These are phyloP conservation scores for Phylloporus sp. DNA, from an alignment of 768 basidiomycete species.

Conservation along the genomic window DNA sequence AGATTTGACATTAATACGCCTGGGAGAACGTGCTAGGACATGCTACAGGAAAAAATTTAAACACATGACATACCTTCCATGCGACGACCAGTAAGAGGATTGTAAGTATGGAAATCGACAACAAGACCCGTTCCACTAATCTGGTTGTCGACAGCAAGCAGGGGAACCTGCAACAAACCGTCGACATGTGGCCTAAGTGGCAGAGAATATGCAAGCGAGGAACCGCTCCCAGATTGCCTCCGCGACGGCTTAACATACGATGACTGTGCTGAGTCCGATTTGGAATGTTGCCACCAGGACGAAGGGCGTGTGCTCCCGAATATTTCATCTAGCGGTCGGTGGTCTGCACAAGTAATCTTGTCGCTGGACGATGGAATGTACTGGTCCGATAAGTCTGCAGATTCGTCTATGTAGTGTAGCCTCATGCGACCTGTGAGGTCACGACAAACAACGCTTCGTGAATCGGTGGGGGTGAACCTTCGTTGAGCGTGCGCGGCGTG, in stretches of 20 bases:
- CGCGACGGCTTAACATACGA: slow-evolving; percentile 1
- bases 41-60: not conserved
- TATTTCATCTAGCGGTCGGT: slow-evolving; percentile 27
- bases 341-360: slow-evolving; percentile 26
- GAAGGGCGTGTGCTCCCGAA: slow-evolving; percentile 11
- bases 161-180: slow-evolving; percentile 19
- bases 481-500: not conserved
- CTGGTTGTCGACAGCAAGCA: slow-evolving; percentile 23
- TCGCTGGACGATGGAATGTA: slow-evolving; percentile 28
- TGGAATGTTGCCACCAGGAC: not conserved
- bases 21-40: not conserved
- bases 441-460: not conserved
- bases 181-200: slow-evolving; percentile 18
- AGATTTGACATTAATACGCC: slow-evolving; percentile 27
- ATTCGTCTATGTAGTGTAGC: not conserved
- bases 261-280: not conserved
- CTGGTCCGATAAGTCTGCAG: slow-evolving; percentile 13
- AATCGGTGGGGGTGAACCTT: not conserved
- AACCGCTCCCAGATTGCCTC: not conserved
- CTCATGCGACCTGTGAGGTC: not conserved
- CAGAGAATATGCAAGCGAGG: slow-evolving; percentile 17
- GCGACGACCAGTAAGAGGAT: slow-evolving; percentile 21
- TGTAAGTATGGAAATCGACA: slow-evolving; percentile 18
- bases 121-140: slow-evolving; percentile 16
- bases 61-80: slow-evolving; percentile 15